Evolutionary conservation across 805 yeast genomes (phyloP).

Genomic region (Metschnikowia dekortorum): DNA sequence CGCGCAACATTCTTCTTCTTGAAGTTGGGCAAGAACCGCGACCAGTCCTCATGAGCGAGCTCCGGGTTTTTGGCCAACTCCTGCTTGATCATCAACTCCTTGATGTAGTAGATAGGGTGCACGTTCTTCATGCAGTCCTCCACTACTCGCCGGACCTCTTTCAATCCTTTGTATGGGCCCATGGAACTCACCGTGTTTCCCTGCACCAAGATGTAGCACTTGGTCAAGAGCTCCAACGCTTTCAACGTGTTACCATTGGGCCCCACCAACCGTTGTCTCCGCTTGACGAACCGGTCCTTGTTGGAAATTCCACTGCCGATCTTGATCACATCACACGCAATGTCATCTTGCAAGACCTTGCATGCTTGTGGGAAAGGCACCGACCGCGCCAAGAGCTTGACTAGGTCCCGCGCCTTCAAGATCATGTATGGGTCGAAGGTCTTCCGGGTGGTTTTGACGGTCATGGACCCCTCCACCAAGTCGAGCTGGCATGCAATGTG

Average conservation of each 20-base stretch:
- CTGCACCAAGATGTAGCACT: conserved; percentile 92
- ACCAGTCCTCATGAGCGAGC: conserved; percentile 94
- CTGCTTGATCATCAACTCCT: conserved; percentile 95
- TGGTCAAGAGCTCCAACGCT: conserved; percentile 91
- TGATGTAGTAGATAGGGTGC: conserved; percentile 97
- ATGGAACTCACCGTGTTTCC: conserved; percentile 95
- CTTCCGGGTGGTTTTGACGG: conserved; percentile 91
- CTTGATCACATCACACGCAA: conserved; percentile 94
- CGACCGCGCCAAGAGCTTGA: conserved; percentile 88
- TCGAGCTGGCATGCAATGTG: conserved; percentile 82
- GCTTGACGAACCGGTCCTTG: conserved; percentile 89
- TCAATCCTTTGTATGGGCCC: conserved; percentile 94
- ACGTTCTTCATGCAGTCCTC: conserved; percentile 97
- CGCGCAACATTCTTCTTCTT: conserved; percentile 95
- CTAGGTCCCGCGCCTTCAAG: conserved; percentile 89
- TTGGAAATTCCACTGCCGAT: conserved; percentile 85
- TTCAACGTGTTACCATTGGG: conserved; percentile 96
- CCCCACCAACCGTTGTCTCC: conserved; percentile 94
- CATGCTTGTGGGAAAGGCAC: conserved; percentile 97
- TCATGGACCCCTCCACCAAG: conserved; percentile 95
- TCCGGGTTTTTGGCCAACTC: conserved; percentile 95
- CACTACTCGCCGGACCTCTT: conserved; percentile 87
- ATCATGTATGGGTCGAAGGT: conserved; percentile 94
- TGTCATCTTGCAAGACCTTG: conserved; percentile 83
- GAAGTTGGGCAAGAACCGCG: conserved; percentile 91